phyloP scores from a whole-genome alignment of 78 protist species.

The Cyanophora paradoxa region DNA sequence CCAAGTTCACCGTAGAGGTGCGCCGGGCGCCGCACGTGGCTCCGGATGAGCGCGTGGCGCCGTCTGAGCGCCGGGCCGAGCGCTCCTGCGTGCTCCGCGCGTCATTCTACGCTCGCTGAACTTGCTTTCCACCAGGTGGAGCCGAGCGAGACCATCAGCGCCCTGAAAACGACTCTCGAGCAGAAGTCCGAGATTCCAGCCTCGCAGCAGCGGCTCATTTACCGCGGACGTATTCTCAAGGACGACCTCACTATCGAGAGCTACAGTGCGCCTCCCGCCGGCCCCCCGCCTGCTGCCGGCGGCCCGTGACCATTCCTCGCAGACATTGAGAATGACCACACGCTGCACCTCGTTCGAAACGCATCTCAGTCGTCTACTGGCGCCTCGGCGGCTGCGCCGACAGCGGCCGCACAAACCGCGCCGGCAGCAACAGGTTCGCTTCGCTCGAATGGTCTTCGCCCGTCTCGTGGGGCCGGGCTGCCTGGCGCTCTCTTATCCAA shows the following conservation, averaged over 20 bases:
- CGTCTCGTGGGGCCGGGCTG: not conserved
- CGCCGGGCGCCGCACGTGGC: no score
- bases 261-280: slow-evolving; percentile 28
- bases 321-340: slow-evolving; percentile 58
- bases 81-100: no score
- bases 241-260: slow-evolving; percentile 58
- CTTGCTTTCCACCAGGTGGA: no score
- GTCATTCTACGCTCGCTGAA: no score
- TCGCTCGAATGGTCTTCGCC: no score
- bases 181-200: slow-evolving; percentile 36
- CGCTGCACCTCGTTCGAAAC: slow-evolving; percentile 70
- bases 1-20: slow-evolving; percentile 9
- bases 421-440: not conserved
- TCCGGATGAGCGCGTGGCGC: no score
- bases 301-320: not conserved
- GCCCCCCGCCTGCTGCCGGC: not conserved
- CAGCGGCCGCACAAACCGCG: slow-evolving; percentile 27
- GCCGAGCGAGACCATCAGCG: not conserved
- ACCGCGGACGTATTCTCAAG: slow-evolving; percentile 72
- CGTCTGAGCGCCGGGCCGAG: no score
- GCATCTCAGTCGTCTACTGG: slow-evolving; percentile 31
- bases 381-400: slow-evolving; percentile 36
- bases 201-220: slow-evolving; percentile 74
- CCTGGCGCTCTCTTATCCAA: not conserved
- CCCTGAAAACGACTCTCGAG: not conserved